A percentile compares a stretch with the other conserved stretches of the same genome.
Evolutionary conservation across 805 yeast species (phyloP).

Genomic region (Starmerella tilneyi): DNA sequence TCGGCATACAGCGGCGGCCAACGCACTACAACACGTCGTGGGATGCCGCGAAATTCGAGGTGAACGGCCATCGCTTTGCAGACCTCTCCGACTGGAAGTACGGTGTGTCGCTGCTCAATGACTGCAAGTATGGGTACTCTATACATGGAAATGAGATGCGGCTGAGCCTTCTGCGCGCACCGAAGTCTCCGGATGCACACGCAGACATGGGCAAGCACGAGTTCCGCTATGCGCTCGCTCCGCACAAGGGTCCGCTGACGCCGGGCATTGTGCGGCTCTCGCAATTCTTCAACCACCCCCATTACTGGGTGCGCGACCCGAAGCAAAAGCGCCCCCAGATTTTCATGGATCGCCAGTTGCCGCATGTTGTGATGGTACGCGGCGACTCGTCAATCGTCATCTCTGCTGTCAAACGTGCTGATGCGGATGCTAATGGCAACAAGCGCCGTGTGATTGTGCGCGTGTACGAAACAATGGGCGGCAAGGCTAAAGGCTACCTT

Average conservation of each 20-base stretch:
- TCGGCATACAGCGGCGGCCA: constrained; percentile 83
- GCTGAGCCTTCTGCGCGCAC: constrained; percentile 73
- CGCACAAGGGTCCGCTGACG: constrained; percentile 63
- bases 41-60: constrained; percentile 96
- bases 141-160: constrained; percentile 90
- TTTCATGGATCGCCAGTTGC: constrained; percentile 8
- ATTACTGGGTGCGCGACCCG: constrained; percentile 16
- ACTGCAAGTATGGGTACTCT: constrained; percentile 83
- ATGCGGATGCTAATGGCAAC: constrained; percentile 52
- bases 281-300: constrained; percentile 63
- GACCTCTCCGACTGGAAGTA: constrained; percentile 78
- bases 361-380: constrained; percentile 16
- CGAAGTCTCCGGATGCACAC: constrained; percentile 87
- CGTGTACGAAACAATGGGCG: constrained; percentile 83
- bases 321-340: constrained; percentile 11
- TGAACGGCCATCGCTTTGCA: constrained; percentile 86
- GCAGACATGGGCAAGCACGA: constrained; percentile 89
- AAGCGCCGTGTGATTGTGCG: constrained; percentile 56
- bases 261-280: constrained; percentile 61
- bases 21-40: constrained; percentile 91
- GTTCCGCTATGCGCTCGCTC: constrained; percentile 73
- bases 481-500: constrained; percentile 48
- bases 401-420: constrained; percentile 76
- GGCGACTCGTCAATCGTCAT: constrained; percentile 56
- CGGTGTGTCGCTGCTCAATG: constrained; percentile 78